phyloP scores from a whole-genome alignment of 257 asterid species.

The Solanum rostratum region DNA sequence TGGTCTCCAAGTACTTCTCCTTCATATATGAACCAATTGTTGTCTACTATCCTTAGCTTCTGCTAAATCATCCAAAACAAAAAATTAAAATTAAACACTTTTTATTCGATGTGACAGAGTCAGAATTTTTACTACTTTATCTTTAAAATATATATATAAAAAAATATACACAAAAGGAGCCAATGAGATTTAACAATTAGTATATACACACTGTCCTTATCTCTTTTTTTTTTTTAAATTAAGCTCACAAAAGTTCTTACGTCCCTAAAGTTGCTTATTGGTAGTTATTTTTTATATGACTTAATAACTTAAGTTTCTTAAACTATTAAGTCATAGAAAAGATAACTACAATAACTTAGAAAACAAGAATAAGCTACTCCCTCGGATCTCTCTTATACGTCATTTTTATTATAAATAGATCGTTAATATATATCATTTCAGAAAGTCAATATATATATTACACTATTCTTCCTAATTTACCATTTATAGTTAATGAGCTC shows the following conservation, averaged over 20 bases:
- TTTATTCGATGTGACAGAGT: rapidly evolving
- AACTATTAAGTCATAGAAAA: neutral
- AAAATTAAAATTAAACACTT: neutral
- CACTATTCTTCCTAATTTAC: too few species aligned
- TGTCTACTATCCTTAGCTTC: constrained; percentile 43
- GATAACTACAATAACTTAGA: neutral
- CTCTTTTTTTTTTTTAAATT: rapidly evolving
- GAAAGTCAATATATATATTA: too few species aligned
- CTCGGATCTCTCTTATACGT: too few species aligned
- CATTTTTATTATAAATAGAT: too few species aligned
- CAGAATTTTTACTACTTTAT: neutral
- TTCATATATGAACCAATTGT: constrained; percentile 48
- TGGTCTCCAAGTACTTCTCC: constrained; percentile 37
- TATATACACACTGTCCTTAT: neutral
- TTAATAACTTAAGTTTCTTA: neutral
- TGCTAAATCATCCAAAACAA: constrained; percentile 6
- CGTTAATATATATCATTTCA: too few species aligned
- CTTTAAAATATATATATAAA: neutral
- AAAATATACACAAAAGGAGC: neutral
- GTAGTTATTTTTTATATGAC: neutral
- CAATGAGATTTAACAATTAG: neutral
- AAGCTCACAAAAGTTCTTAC: neutral
- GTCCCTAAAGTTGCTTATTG: neutral
- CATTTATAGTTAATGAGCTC: too few species aligned
- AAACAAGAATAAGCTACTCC: too few species aligned